Conservation (phyloP, 1,284 basidiomycete species). For the Cryptococcus deneoformans region DNA sequence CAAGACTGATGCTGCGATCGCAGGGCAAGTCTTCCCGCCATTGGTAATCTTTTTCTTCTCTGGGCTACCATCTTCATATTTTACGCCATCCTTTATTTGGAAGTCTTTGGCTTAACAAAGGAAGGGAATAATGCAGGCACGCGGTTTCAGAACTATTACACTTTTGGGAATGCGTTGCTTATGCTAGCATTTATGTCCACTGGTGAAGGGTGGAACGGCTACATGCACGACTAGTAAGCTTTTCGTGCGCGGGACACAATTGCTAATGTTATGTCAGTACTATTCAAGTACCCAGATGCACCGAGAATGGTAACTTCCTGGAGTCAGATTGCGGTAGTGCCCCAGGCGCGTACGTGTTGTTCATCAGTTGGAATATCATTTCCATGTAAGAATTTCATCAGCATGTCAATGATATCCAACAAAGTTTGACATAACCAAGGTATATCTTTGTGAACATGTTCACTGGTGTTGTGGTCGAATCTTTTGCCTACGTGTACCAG, state of each 20-base stretch:
- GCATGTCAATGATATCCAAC: neutral
- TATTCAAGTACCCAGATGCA: slow-evolving; percentile 77
- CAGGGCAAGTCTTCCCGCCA: slow-evolving; percentile 82
- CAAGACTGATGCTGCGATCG: neutral
- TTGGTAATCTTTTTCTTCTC: slow-evolving; percentile 78
- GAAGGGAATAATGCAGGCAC: slow-evolving; percentile 68
- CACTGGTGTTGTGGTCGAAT: slow-evolving; percentile 93
- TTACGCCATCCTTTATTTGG: slow-evolving; percentile 85
- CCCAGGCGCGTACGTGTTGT: slow-evolving; percentile 80
- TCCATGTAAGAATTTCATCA: slow-evolving; percentile 68
- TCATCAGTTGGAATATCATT: slow-evolving; percentile 94
- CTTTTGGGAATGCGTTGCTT: slow-evolving; percentile 74
- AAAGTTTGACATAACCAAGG: slow-evolving; percentile 49
- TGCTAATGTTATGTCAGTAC: slow-evolving; percentile 54
- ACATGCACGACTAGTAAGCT: slow-evolving; percentile 89
- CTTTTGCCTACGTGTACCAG: slow-evolving; percentile 95
- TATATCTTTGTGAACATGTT: slow-evolving; percentile 96
- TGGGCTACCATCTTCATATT: slow-evolving; percentile 94
- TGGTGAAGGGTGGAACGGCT: slow-evolving; percentile 87
- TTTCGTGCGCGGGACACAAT: neutral
- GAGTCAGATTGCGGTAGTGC: slow-evolving; percentile 87
- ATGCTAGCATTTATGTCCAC: slow-evolving; percentile 66
- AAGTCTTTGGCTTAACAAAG: slow-evolving; percentile 91
- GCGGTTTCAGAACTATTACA: slow-evolving; percentile 74
- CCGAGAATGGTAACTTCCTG: slow-evolving; percentile 57